Conservation (phyloP, 192 early-diverging fungal species). For the Mortierella claussenii region DNA sequence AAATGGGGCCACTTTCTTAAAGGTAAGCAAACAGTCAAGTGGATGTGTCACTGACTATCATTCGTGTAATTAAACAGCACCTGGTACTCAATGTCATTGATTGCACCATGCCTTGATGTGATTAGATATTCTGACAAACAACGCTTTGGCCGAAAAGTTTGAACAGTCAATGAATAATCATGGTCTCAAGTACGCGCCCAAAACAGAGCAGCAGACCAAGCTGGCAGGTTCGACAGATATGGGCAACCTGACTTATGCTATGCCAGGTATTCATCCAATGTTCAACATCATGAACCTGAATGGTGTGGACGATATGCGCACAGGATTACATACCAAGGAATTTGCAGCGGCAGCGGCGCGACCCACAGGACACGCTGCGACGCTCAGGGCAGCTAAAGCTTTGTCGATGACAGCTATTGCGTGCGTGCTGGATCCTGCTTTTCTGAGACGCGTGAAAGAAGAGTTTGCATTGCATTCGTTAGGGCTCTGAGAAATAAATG, state of each 20-base stretch:
- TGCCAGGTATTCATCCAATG: conserved; percentile 62
- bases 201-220: conserved; percentile 48
- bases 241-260: conserved; percentile 76
- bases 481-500: neutral
- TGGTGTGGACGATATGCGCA: conserved; percentile 42
- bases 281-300: conserved; percentile 46
- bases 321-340: conserved; percentile 70
- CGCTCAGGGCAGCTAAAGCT: conserved; percentile 63
- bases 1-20: conserved; percentile 59
- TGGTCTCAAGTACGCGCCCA: conserved; percentile 44
- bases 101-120: no score
- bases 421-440: conserved; percentile 56
- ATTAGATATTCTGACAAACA: conserved; percentile 70
- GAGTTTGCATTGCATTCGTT: conserved; percentile 28
- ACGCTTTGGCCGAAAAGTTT: conserved; percentile 58
- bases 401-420: conserved; percentile 63
- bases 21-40: no score
- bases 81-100: no score
- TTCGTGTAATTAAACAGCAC: no score
- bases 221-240: conserved; percentile 72
- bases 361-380: conserved; percentile 62
- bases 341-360: conserved; percentile 70
- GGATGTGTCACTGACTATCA: no score
- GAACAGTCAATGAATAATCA: conserved; percentile 59
- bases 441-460: conserved; percentile 58